Percentiles rank a stretch among this genome's conserved stretches.
These are phyloP conservation scores for Tremellales sp. DNA, from an alignment of 1,284 basidiomycete species.

Conservation along the genomic window DNA sequence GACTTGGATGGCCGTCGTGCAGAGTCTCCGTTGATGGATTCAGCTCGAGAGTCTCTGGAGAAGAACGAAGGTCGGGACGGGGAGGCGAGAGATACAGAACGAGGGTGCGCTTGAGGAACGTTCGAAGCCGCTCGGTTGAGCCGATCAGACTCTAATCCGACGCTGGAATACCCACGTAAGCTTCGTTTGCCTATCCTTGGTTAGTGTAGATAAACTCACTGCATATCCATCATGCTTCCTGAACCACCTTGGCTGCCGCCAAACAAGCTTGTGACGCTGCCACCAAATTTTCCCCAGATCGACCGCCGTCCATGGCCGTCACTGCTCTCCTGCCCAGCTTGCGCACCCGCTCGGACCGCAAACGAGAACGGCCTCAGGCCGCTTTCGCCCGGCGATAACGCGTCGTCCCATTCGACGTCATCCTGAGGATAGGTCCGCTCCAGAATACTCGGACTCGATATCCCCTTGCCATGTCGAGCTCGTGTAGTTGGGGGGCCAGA, in stretches of 20 bases:
- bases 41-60: conserved; percentile 26
- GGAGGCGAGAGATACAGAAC: conserved; percentile 39
- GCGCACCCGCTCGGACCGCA: conserved; percentile 43
- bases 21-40: conserved; percentile 19
- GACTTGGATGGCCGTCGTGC: conserved; percentile 14
- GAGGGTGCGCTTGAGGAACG: conserved; percentile 27
- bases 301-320: conserved; percentile 26
- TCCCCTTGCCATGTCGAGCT: conserved; percentile 44
- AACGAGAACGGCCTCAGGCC: conserved; percentile 46
- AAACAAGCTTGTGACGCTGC: conserved; percentile 70
- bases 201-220: too few species aligned
- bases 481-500: conserved; percentile 2
- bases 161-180: conserved; percentile 21
- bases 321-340: conserved; percentile 29
- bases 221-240: conserved; percentile 89
- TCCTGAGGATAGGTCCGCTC: conserved; percentile 20
- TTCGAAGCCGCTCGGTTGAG: conserved; percentile 30
- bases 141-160: conserved; percentile 46
- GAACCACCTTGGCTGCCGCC: conserved; percentile 71
- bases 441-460: conserved; percentile 24
- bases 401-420: conserved; percentile 37
- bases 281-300: conserved; percentile 62
- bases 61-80: conserved; percentile 43
- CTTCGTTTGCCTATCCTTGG: not conserved
- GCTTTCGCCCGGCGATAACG: conserved; percentile 24